These are phyloP conservation scores for Trichophyton mentagrophytes DNA, from an alignment of 2,329 filamentous ascomycete species.

Conservation along the genomic window DNA sequence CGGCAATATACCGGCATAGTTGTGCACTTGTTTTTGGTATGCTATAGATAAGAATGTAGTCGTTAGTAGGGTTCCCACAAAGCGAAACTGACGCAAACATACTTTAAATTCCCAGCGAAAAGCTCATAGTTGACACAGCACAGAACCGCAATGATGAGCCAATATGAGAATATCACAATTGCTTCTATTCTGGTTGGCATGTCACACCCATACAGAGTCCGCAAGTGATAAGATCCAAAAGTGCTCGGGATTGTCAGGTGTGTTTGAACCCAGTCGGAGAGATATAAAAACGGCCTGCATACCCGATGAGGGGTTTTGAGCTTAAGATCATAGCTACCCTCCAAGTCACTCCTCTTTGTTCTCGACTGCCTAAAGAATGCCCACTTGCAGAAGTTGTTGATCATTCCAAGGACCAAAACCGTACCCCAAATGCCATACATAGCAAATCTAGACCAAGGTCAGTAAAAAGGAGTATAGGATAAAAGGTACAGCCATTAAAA, in stretches of 20 bases:
- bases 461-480: background rate
- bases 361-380: background rate
- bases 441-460: conserved; percentile 3
- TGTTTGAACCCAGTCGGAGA: conserved; percentile 5
- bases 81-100: conserved; percentile 12
- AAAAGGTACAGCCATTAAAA: background rate
- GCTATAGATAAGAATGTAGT: background rate
- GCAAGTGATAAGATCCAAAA: conserved; percentile 23
- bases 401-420: conserved; percentile 5
- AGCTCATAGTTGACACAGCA: conserved; percentile 35
- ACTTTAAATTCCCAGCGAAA: conserved; percentile 38
- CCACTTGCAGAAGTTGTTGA: conserved; percentile 1
- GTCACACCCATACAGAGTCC: conserved; percentile 32
- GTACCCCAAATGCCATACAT: conserved; percentile 10
- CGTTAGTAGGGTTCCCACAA: background rate
- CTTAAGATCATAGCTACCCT: background rate
- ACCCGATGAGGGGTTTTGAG: background rate
- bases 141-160: conserved; percentile 33
- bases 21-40: conserved; percentile 20
- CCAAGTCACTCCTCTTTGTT: conserved; percentile 10
- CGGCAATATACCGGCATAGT: conserved; percentile 44
- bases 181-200: conserved; percentile 38
- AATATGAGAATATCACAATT: conserved; percentile 34
- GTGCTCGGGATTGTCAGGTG: conserved; percentile 7
- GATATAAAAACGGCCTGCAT: background rate